A percentile compares a stretch with the other conserved stretches of the same genome.
Evolutionary conservation across 2,329 filamentous ascomycete genomes (phyloP).

Genomic region (Fragosphaeria purpurea): DNA sequence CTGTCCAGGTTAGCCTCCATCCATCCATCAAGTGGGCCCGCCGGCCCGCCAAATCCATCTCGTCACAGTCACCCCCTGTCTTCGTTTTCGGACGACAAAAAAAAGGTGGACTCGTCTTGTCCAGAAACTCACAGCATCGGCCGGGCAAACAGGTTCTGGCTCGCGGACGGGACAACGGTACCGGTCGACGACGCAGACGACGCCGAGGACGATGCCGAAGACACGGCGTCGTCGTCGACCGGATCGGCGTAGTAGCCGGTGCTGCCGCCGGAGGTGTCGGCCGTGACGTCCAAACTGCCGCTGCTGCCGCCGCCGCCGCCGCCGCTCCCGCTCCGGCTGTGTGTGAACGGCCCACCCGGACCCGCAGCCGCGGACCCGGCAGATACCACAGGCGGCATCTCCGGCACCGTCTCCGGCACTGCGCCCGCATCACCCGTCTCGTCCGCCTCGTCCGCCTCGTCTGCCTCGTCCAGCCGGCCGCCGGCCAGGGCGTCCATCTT

Average conservation of each 20-base stretch:
- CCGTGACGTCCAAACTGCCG: slow-evolving; percentile 20
- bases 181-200: slow-evolving; percentile 89
- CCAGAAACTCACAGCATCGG: slow-evolving; percentile 52
- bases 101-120: too few relatives aligned
- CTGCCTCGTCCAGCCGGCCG: slow-evolving; percentile 35
- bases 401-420: too few relatives aligned
- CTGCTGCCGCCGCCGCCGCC: slow-evolving; percentile 17
- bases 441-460: slow-evolving; percentile 40
- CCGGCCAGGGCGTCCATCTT: slow-evolving; percentile 12
- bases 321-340: slow-evolving; percentile 32
- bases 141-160: slow-evolving; percentile 62
- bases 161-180: slow-evolving; percentile 74
- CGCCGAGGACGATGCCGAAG: slow-evolving; percentile 50
- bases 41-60: too few relatives aligned
- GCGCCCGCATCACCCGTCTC: too few relatives aligned
- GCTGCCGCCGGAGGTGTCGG: slow-evolving; percentile 21
- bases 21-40: not conserved
- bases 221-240: slow-evolving; percentile 58
- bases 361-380: slow-evolving; percentile 15
- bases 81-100: not conserved
- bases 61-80: too few relatives aligned
- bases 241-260: slow-evolving; percentile 16
- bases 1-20: too few relatives aligned
- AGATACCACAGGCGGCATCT: slow-evolving; percentile 22
- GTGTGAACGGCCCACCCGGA: too few relatives aligned